Evolutionary conservation across 495 filamentous ascomycete species (phyloP), one percentile per base, ranked within the genome.

Genomic region (Podospora pseudoanserina): DNA sequence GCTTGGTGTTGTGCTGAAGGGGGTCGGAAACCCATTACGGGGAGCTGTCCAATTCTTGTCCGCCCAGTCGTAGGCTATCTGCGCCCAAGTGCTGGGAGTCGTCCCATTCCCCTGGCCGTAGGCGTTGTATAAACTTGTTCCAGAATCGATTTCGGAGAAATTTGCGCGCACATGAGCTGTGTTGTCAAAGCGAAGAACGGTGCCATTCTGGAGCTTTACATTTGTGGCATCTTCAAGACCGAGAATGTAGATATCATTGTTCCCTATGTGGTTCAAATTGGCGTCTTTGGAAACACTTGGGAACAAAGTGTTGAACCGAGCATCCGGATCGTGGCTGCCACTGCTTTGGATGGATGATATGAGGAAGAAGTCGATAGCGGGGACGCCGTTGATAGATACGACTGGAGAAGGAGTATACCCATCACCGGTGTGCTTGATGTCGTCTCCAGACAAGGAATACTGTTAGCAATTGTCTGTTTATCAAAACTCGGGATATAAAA

Each of bases 301-400:
- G 18, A 74, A 70, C 2, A 74, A 32, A 11, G 60, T 20, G 60
- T 76, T 76, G 68, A 72, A 81, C 9, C 72, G 74, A 13, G 79
- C 72, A 55, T 79, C 78, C 1, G 73, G 71, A 54, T 81, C 79
- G 15, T 81, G 78, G 9, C 53, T 27, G 6, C 20, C 19, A 26
- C 61, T 60, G 15, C 9, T 49, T 2, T 13, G 19, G 4, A 64
- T 13, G 11, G 73, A 64, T 2, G 19, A 23, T 20, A 32, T 64
- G 20, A 60, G 39, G 23, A 74, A 39, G n/a, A 64, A 74, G 13
- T 71, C 67, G 0, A 64, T 11, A 0, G 67, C 71, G 2, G 70
- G 67, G 18, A 67, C 13, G 1, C 71, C 70, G 54, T 74, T 63
- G 28, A 74, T 68, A 20, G 60, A 67, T 3, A 63, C 65, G 13